phyloP scores from a whole-genome alignment of 352 stramenopile species.

The Thalassiosira hispida region DNA sequence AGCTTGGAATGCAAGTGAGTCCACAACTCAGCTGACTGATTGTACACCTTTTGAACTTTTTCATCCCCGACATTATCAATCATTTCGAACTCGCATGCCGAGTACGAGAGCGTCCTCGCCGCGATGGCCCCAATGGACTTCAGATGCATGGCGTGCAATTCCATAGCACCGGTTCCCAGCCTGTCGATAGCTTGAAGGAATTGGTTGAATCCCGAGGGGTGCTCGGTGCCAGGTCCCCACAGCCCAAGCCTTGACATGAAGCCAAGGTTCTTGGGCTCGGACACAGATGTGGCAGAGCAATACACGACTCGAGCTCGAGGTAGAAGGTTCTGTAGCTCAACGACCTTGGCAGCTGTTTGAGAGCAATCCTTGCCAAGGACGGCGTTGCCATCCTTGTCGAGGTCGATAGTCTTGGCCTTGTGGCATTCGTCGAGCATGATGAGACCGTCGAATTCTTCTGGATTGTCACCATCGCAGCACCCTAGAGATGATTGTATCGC shows the following conservation, averaged over 20 bases:
- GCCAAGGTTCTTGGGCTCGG: slow-evolving; percentile 79
- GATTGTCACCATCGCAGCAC: neutral
- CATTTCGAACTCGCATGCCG: slow-evolving; percentile 70
- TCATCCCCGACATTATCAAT: slow-evolving; percentile 46
- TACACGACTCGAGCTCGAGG: slow-evolving; percentile 82
- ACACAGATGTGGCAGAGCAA: slow-evolving; percentile 81
- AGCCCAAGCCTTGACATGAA: slow-evolving; percentile 85
- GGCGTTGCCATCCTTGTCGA: slow-evolving; percentile 52
- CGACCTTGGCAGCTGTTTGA: slow-evolving; percentile 48
- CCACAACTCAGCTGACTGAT: slow-evolving; percentile 48
- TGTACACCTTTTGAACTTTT: slow-evolving; percentile 45
- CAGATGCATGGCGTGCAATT: slow-evolving; percentile 86
- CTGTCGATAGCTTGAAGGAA: slow-evolving; percentile 83
- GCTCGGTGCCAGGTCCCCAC: slow-evolving; percentile 78
- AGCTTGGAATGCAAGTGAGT: slow-evolving; percentile 47
- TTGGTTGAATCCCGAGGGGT: slow-evolving; percentile 72
- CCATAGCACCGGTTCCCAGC: slow-evolving; percentile 83
- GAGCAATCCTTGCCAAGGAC: slow-evolving; percentile 17
- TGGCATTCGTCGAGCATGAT: slow-evolving; percentile 82
- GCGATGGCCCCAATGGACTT: slow-evolving; percentile 80
- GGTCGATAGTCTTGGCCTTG: slow-evolving; percentile 84
- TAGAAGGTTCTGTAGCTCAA: slow-evolving; percentile 69
- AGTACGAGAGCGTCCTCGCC: slow-evolving; percentile 75
- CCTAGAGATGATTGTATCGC: neutral
- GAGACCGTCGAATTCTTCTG: slow-evolving; percentile 61